Evolutionary conservation across 495 filamentous ascomycete species (phyloP), one percentile per base, ranked within the genome.

Genomic region (Hypomontagnella submonticulosa): DNA sequence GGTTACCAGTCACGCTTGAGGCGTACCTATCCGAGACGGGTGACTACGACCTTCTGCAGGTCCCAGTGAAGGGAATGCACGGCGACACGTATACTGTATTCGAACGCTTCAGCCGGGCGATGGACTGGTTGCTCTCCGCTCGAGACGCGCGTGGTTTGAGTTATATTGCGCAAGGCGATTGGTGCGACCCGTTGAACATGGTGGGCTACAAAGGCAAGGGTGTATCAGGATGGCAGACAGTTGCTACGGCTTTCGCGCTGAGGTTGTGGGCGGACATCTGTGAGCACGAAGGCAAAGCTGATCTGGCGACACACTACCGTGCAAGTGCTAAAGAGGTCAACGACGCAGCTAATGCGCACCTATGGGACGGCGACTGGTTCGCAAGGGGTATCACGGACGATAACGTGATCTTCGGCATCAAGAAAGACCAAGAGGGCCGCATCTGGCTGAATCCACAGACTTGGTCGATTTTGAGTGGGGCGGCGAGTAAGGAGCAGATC

Each of bases 161-260:
- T 72, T 85, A 77, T 73, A 84, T 85, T 55, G 80, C 80, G 1
- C 82, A 85, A 60, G 83, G 83, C 40, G 83, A 85, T 61, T 85
- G 83, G 83, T 85, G 83, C 59, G 83, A 85, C 60, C 83, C 83
- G 42, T 81, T 85, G 77, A 85, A 85, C 70, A 85, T 85, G 83
- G 83, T 84, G 38, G 83, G 83, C 34, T 82, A 81, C 66, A 84
- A 82, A 67, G 82, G 82, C 43, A 77, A 76, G 36, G 83, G 83
- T 16, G 83, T 85, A 20, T 85, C 83, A 0, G 83, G 82, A 30
- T 85, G 83, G 83, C 77, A 85, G 57, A 85, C 83, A 0, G 72
- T 85, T 2, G 83, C 82, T 16, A 84, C 82, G 0, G 83, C 72
- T 7, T 83, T 79, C 59, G 80, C 83, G 0, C 51, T 79, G 52